Conservation (phyloP, 768 basidiomycete genomes). For the Lepiota subincarnata region DNA sequence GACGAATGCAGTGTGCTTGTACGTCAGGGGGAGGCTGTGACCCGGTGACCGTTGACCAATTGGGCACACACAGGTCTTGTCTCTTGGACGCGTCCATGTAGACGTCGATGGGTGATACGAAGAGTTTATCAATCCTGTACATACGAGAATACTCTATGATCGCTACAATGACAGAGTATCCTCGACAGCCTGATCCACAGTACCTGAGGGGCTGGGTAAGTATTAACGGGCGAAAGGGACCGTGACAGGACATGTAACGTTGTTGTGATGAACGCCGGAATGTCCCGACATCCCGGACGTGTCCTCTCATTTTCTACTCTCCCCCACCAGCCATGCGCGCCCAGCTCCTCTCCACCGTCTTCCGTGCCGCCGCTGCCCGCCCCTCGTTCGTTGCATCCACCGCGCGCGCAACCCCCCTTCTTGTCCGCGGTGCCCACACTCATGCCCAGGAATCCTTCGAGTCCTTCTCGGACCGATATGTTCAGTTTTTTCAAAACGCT, state of each 20-base stretch:
- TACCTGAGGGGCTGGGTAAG: not conserved
- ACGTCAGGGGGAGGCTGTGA: not conserved
- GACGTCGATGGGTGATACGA: too few relatives aligned
- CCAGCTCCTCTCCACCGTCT: slow-evolving; percentile 55
- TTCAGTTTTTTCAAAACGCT: slow-evolving; percentile 87
- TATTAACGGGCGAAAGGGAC: too few relatives aligned
- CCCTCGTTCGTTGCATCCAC: slow-evolving; percentile 36
- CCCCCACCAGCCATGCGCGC: slow-evolving; percentile 43
- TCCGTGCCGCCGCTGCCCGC: slow-evolving; percentile 54
- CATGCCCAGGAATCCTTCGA: slow-evolving; percentile 93
- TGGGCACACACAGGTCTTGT: not conserved
- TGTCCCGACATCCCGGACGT: slow-evolving; percentile 26
- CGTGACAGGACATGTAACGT: not conserved
- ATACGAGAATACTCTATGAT: too few relatives aligned
- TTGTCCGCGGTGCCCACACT: slow-evolving; percentile 46
- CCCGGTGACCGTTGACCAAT: not conserved
- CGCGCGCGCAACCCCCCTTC: slow-evolving; percentile 35
- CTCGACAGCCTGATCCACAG: too few relatives aligned
- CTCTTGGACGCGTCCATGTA: too few relatives aligned
- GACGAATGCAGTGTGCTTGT: not conserved
- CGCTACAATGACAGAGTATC: too few relatives aligned
- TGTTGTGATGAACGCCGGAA: slow-evolving; percentile 20
- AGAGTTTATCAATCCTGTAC: too few relatives aligned
- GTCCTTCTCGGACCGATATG: slow-evolving; percentile 90
- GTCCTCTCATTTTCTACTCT: slow-evolving; percentile 21